A percentile compares a stretch with the other conserved stretches of the same genome.
These are phyloP conservation scores for Thuidium tamariscinum DNA, from an alignment of 225 moss, liverwort and hornwort genomes.

Conservation along the genomic window DNA sequence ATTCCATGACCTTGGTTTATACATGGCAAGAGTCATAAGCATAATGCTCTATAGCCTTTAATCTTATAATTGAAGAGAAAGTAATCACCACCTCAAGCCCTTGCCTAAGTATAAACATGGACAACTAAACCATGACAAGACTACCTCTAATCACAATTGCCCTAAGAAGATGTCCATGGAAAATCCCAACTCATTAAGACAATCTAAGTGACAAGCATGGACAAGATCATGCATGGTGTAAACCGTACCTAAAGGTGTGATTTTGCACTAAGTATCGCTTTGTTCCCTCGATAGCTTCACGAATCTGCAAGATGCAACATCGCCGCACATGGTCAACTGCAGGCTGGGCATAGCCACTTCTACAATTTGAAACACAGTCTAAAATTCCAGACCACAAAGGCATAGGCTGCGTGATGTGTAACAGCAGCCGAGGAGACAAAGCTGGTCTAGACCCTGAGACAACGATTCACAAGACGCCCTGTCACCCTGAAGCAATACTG, in stretches of 20 bases:
- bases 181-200: neutral
- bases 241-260: rapidly evolving
- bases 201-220: neutral
- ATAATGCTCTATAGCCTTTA: too few species aligned
- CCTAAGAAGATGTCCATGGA: neutral
- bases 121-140: too few species aligned
- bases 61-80: too few species aligned
- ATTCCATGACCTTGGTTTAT: too few species aligned
- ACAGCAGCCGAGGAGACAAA: neutral
- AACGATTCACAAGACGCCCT: neutral
- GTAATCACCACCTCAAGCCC: too few species aligned
- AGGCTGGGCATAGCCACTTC: rapidly evolving
- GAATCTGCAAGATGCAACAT: neutral
- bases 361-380: neutral
- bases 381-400: too few species aligned
- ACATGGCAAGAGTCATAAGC: too few species aligned
- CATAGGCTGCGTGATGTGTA: neutral
- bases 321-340: rapidly evolving
- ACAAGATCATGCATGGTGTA: neutral
- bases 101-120: too few species aligned
- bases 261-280: too few species aligned
- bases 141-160: too few species aligned
- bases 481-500: neutral
- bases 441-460: neutral
- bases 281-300: too few species aligned